phyloP scores from a whole-genome alignment of 768 basidiomycete species.

The Russula emetica region DNA sequence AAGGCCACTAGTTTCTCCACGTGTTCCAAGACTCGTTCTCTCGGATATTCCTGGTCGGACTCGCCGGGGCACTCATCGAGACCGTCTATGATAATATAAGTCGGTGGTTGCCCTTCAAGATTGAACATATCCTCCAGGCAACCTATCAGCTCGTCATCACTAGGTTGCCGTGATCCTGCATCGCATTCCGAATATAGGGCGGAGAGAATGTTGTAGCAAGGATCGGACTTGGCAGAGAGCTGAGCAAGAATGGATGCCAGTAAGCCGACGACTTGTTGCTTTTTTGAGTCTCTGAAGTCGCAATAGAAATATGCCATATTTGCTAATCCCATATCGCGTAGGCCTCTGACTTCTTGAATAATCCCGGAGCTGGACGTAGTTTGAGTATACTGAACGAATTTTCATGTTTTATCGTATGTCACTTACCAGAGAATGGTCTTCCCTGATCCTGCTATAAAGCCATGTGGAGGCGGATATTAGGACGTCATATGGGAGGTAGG shows the following conservation, averaged over 20 bases:
- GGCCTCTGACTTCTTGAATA: not conserved
- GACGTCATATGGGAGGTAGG: not conserved
- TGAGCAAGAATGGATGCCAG: not conserved
- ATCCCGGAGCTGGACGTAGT: not conserved
- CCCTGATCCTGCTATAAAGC: not conserved
- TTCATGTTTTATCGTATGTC: not conserved
- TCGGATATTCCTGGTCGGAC: not conserved
- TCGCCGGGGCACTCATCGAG: not conserved
- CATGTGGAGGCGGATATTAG: not conserved
- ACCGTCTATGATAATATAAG: not conserved
- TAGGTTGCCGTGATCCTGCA: not conserved
- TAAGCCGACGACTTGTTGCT: not conserved
- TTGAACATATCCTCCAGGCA: not conserved
- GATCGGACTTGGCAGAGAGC: not conserved
- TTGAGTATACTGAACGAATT: not conserved
- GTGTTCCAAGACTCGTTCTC: not conserved
- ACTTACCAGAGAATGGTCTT: not conserved
- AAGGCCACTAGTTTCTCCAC: not conserved
- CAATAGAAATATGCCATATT: not conserved
- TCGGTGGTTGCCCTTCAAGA: not conserved
- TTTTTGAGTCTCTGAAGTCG: not conserved
- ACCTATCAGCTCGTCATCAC: not conserved
- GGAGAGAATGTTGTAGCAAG: not conserved
- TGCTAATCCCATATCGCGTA: not conserved
- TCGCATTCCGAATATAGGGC: not conserved